Percentiles rank a stretch among this genome's conserved stretches.
Conservation (phyloP, 2,329 filamentous ascomycete genomes). For the Aureobasidium musti region DNA sequence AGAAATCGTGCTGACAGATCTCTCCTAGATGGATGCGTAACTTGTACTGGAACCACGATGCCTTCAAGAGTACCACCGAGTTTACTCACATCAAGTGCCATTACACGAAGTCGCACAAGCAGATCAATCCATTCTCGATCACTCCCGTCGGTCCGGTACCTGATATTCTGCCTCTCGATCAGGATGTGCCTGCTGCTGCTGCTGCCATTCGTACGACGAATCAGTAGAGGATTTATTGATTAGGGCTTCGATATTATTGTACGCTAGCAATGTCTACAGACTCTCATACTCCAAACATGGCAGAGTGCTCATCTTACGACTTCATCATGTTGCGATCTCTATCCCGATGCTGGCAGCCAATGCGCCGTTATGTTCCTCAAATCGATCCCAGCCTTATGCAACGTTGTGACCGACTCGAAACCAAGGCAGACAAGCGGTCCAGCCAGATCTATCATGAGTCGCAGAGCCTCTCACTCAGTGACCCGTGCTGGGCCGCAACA, state of each 20-base stretch:
- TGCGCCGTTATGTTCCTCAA: neutral
- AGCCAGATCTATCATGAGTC: neutral
- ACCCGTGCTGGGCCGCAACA: neutral
- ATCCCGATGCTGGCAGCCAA: neutral
- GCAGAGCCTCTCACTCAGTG: neutral
- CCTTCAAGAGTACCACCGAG: constrained; percentile 80
- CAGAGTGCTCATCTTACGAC: neutral
- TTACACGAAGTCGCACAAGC: constrained; percentile 66
- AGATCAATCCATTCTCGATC: constrained; percentile 68
- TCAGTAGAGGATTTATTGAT: neutral
- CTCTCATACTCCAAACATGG: neutral
- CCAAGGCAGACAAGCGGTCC: constrained; percentile 7
- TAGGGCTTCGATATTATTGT: constrained; percentile 3
- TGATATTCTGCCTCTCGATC: constrained; percentile 72
- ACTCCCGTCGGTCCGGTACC: constrained; percentile 84
- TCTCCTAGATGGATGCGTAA: constrained; percentile 67
- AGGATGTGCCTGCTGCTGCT: constrained; percentile 66
- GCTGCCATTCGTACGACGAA: constrained; percentile 17
- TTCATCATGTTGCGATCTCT: neutral
- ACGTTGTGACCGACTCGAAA: constrained; percentile 2
- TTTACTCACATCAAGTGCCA: constrained; percentile 94
- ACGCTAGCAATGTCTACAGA: constrained; percentile 11
- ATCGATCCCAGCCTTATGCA: constrained; percentile 1
- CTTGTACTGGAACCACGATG: constrained; percentile 79
- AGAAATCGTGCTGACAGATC: neutral